phyloP scores from a whole-genome alignment of 2,329 filamentous ascomycete genomes.

The Catunica adiposa region DNA sequence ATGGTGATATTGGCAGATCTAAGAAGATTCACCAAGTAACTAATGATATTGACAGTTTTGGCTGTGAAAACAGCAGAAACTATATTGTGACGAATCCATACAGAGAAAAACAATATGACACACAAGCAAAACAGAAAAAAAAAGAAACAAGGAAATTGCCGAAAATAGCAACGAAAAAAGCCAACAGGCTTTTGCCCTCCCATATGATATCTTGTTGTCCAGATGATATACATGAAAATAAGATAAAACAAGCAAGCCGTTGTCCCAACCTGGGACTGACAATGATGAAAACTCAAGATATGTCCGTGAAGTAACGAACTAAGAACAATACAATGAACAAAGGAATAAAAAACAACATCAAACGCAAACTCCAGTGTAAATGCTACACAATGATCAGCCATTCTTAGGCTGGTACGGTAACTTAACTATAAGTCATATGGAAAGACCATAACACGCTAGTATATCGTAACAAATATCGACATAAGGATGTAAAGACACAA shows the following conservation, averaged over 20 bases:
- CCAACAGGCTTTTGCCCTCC: not conserved
- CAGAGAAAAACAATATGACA: constrained; percentile 1
- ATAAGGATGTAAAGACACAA: not conserved
- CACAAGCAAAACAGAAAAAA: not conserved
- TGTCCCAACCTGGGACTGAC: no score
- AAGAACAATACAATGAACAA: not conserved
- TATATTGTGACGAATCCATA: not conserved
- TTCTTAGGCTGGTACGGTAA: no score
- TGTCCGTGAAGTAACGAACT: no score
- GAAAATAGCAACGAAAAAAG: not conserved
- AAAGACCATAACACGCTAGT: not conserved
- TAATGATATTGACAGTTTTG: not conserved
- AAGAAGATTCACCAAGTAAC: not conserved
- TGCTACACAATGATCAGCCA: not conserved
- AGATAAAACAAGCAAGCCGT: not conserved
- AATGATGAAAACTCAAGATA: no score
- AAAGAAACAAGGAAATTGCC: not conserved
- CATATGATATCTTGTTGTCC: constrained; percentile 6
- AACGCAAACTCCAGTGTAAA: not conserved
- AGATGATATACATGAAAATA: constrained; percentile 5
- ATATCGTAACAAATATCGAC: not conserved
- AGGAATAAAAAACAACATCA: not conserved
- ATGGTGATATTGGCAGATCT: no score
- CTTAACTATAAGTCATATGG: not conserved
- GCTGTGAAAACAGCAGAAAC: not conserved